These are phyloP conservation scores for Kwoniella sp. DNA, from an alignment of 768 basidiomycete species.

Conservation along the genomic window DNA sequence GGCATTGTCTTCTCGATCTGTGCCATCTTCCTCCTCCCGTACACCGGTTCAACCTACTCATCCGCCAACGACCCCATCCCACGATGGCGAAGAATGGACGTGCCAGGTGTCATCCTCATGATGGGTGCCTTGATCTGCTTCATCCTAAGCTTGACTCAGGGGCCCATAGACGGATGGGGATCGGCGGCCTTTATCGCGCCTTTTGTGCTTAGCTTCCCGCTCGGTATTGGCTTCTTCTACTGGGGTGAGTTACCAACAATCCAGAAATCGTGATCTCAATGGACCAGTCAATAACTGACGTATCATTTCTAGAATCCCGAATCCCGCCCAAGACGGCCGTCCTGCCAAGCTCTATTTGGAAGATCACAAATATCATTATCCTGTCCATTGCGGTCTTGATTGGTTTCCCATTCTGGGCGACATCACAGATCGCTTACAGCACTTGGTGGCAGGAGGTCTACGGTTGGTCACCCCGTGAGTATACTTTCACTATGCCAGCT, in stretches of 20 bases:
- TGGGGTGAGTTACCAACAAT: conserved; percentile 59
- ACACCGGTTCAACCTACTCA: conserved; percentile 40
- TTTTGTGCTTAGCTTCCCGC: conserved; percentile 59
- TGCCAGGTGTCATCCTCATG: conserved; percentile 50
- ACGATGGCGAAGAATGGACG: conserved; percentile 49
- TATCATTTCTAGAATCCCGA: conserved; percentile 55
- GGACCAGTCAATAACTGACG: conserved; percentile 35
- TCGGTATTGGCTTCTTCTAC: conserved; percentile 60
- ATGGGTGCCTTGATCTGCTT: conserved; percentile 48
- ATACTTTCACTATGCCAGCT: too few relatives aligned
- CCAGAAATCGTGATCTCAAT: too few relatives aligned
- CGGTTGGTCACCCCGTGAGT: conserved; percentile 34
- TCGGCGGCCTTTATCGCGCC: conserved; percentile 60
- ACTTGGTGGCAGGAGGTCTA: conserved; percentile 40
- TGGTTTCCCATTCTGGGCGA: conserved; percentile 47
- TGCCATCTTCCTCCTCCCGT: conserved; percentile 46
- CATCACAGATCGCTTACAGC: conserved; percentile 43
- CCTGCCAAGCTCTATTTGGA: conserved; percentile 43
- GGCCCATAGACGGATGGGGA: conserved; percentile 62
- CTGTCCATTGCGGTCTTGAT: conserved; percentile 23
- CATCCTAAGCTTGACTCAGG: conserved; percentile 55
- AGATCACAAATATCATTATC: conserved; percentile 48
- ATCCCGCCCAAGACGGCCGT: conserved; percentile 58
- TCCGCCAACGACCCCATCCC: conserved; percentile 32
- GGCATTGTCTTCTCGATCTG: conserved; percentile 57